A percentile compares a stretch with the other conserved stretches of the same genome.
Evolutionary conservation across 805 yeast species (phyloP).

Genomic region (Wickerhamiella bombiphila): DNA sequence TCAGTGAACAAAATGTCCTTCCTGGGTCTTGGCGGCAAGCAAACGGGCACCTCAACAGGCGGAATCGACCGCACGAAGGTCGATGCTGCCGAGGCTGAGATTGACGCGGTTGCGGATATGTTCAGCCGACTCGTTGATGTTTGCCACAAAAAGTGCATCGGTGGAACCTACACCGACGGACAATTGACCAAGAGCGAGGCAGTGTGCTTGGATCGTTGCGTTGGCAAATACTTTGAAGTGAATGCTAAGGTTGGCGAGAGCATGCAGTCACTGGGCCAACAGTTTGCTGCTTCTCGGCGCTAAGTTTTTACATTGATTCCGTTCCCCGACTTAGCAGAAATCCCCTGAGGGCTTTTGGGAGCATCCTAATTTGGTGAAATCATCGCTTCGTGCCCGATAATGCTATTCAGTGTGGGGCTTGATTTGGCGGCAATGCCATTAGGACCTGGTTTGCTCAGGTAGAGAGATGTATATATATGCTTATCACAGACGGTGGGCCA

Average conservation of each 20-base stretch:
- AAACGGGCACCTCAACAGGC: slow-evolving; percentile 25
- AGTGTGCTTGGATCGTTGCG: slow-evolving; percentile 88
- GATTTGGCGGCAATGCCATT: no score
- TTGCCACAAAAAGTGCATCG: slow-evolving; percentile 77
- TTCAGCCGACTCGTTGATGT: slow-evolving; percentile 80
- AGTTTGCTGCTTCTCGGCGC: slow-evolving; percentile 4
- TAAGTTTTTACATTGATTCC: background rate
- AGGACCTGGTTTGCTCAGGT: no score
- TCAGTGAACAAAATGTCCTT: slow-evolving; percentile 28
- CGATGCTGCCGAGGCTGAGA: slow-evolving; percentile 86
- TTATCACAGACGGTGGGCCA: no score
- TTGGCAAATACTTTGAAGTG: slow-evolving; percentile 84
- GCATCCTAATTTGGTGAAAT: no score
- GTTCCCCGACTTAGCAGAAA: no score
- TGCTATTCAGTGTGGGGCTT: no score
- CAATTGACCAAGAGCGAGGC: slow-evolving; percentile 69
- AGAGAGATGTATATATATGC: no score
- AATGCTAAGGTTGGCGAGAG: slow-evolving; percentile 85
- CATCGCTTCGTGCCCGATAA: no score
- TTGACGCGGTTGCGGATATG: slow-evolving; percentile 96
- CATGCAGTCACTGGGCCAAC: slow-evolving; percentile 23
- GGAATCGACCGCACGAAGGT: slow-evolving; percentile 20
- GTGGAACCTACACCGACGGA: slow-evolving; percentile 48
- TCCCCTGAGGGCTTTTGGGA: no score
- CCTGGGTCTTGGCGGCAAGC: slow-evolving; percentile 37